Conservation (phyloP, 805 yeast genomes). For the Starmerella etchellsii region DNA sequence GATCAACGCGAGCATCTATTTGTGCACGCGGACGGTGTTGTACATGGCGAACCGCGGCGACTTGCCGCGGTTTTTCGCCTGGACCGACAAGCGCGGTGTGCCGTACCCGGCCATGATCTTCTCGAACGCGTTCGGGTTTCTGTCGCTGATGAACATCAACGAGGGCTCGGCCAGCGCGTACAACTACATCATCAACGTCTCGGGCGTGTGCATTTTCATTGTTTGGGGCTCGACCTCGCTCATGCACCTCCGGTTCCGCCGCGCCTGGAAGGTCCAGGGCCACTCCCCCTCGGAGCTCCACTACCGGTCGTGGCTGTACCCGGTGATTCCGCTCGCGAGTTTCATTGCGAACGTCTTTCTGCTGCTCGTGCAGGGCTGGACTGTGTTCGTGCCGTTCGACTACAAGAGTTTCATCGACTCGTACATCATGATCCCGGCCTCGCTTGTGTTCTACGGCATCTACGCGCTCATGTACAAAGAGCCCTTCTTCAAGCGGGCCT, state of each 20-base stretch:
- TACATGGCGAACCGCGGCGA: conserved; percentile 48
- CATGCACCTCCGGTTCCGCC: conserved; percentile 45
- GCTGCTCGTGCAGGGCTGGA: conserved; percentile 56
- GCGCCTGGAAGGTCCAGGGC: conserved; percentile 34
- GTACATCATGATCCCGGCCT: conserved; percentile 50
- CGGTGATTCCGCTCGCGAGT: conserved; percentile 39
- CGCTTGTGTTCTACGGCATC: conserved; percentile 33
- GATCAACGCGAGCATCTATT: conserved; percentile 53
- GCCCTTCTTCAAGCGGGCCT: conserved; percentile 30
- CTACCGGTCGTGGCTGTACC: conserved; percentile 40
- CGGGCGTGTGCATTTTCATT: conserved; percentile 55
- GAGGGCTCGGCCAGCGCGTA: conserved; percentile 52
- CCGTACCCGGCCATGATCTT: conserved; percentile 48
- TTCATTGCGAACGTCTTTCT: conserved; percentile 39
- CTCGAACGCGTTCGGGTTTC: conserved; percentile 37
- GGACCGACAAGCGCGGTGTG: conserved; percentile 46
- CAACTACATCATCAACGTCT: conserved; percentile 44
- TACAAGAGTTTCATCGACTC: conserved; percentile 47
- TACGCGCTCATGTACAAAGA: conserved; percentile 29
- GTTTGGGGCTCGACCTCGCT: conserved; percentile 53
- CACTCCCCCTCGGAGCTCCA: conserved; percentile 35
- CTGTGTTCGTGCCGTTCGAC: conserved; percentile 45
- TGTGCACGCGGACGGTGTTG: conserved; percentile 56
- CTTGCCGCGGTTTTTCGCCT: conserved; percentile 45
- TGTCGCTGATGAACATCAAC: conserved; percentile 44